Evolutionary conservation across 306 rosid species (phyloP).

Genomic region (Leucaena leucocephala): DNA sequence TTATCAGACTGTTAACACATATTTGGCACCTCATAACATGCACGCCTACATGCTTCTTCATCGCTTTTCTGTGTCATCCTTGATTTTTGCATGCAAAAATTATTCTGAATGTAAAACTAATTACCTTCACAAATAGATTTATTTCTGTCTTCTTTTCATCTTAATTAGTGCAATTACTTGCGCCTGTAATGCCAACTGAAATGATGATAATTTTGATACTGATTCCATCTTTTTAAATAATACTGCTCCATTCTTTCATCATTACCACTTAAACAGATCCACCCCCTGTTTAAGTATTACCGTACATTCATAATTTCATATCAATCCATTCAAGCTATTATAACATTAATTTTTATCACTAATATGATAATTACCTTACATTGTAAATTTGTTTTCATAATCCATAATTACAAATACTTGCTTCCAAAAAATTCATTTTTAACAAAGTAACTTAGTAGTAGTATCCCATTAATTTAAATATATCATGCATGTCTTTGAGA

Average conservation of each 20-base stretch:
- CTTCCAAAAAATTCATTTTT: too few species aligned
- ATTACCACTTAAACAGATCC: not conserved
- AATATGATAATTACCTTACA: too few species aligned
- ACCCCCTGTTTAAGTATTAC: not conserved
- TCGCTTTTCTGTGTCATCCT: not conserved
- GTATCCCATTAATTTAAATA: too few species aligned
- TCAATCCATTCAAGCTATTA: too few species aligned
- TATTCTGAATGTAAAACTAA: not conserved
- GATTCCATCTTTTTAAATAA: not conserved
- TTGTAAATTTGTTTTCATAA: too few species aligned
- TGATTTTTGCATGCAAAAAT: not conserved
- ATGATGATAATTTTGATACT: not conserved
- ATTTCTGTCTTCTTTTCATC: not conserved
- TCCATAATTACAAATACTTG: too few species aligned
- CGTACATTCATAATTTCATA: too few species aligned
- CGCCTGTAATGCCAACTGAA: not conserved
- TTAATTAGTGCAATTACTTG: not conserved
- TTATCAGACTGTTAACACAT: slow-evolving; percentile 4
- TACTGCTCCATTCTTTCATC: not conserved
- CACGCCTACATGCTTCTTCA: not conserved
- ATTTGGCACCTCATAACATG: not conserved
- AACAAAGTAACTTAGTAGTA: too few species aligned
- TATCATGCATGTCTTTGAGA: too few species aligned
- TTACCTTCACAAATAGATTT: not conserved
- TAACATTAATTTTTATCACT: too few species aligned